Evolutionary conservation across 768 basidiomycete genomes (phyloP).

Genomic region (Naganishia friedmannii): DNA sequence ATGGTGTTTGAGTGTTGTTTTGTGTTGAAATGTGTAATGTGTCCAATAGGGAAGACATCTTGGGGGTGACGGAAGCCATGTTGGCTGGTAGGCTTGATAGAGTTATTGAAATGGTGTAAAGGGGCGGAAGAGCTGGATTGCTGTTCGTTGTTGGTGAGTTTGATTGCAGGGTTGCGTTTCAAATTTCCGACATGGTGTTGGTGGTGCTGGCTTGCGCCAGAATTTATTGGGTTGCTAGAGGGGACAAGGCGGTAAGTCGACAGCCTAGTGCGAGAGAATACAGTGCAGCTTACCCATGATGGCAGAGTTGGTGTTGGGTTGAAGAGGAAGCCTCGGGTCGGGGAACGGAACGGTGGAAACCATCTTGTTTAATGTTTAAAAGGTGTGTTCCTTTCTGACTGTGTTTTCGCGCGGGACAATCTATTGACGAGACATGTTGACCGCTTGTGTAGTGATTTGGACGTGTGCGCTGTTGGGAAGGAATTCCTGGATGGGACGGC

Average conservation of each 20-base stretch:
- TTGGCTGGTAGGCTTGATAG: conserved; percentile 8
- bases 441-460: neutral
- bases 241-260: neutral
- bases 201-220: conserved; percentile 19
- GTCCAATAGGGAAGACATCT: conserved; percentile 18
- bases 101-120: neutral
- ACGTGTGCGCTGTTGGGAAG: neutral
- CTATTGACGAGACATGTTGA: conserved; percentile 8
- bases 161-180: conserved; percentile 18
- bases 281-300: conserved; percentile 6
- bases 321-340: neutral
- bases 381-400: neutral
- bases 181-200: conserved; percentile 8
- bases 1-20: conserved; percentile 9
- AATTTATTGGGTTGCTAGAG: conserved; percentile 22
- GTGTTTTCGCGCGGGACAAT: neutral
- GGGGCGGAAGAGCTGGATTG: conserved; percentile 21
- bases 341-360: conserved; percentile 4
- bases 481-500: neutral
- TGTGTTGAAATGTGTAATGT: neutral
- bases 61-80: conserved; percentile 23
- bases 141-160: conserved; percentile 12
- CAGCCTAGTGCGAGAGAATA: neutral
- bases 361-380: conserved; percentile 14
- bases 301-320: conserved; percentile 3